These are phyloP conservation scores for Colletotrichum tropicale DNA, from an alignment of 2,329 filamentous ascomycete genomes.

Conservation along the genomic window DNA sequence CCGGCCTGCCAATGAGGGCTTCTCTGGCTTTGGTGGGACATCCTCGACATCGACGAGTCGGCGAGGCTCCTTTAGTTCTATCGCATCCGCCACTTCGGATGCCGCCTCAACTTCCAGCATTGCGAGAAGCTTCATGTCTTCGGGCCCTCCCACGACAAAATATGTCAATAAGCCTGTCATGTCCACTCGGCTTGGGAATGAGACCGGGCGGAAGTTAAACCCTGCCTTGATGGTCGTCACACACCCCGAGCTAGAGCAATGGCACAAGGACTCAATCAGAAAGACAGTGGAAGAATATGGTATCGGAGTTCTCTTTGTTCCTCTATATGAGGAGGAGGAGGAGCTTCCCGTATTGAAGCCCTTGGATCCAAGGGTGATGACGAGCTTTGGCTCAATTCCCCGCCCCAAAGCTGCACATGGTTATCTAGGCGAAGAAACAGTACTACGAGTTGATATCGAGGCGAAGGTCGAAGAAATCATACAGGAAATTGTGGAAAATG, in stretches of 20 bases:
- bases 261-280: constrained; percentile 30
- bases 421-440: neutral
- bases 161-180: neutral
- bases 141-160: neutral
- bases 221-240: constrained; percentile 32
- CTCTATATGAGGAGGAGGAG: constrained; percentile 15
- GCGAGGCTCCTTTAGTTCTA: constrained; percentile 26
- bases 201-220: constrained; percentile 24
- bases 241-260: constrained; percentile 31
- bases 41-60: constrained; percentile 28
- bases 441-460: neutral
- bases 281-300: constrained; percentile 29
- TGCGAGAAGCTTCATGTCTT: neutral
- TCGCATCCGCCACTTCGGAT: constrained; percentile 6
- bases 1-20: constrained; percentile 29
- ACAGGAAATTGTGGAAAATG: neutral
- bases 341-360: neutral
- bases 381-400: neutral
- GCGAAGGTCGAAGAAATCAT: neutral
- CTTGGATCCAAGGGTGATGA: neutral
- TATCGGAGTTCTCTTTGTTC: constrained; percentile 33
- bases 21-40: constrained; percentile 31
- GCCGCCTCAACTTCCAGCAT: neutral
- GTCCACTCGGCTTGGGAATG: neutral
- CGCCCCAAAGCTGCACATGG: neutral